Conservation (phyloP, 129 eudicot species). For the Mikania micrantha region DNA sequence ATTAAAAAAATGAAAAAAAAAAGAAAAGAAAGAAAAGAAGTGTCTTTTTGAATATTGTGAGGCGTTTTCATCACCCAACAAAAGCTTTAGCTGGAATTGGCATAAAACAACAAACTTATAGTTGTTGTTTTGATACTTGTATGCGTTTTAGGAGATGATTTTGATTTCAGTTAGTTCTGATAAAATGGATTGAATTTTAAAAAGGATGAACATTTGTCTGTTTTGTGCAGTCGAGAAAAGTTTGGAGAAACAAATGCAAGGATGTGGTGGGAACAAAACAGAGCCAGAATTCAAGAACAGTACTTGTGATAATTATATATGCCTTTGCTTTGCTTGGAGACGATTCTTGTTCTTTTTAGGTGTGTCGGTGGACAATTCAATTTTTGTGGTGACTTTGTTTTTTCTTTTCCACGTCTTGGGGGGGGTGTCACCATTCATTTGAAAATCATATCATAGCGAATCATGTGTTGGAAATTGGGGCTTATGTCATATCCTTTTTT, state of each 20-base stretch:
- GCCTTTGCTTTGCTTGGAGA: not conserved
- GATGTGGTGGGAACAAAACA: conserved; percentile 96
- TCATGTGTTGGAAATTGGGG: conserved; percentile 2
- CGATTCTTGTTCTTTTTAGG: conserved; percentile 13
- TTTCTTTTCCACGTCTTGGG: conserved; percentile 6
- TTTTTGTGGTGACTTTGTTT: conserved; percentile 25
- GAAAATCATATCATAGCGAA: conserved; percentile 3
- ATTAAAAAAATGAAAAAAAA: too few relatives aligned
- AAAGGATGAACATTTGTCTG: not conserved
- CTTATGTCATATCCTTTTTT: conserved; percentile 3
- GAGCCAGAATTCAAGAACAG: conserved; percentile 87
- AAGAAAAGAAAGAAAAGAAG: too few relatives aligned
- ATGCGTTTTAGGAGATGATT: not conserved
- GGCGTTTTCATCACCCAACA: not conserved
- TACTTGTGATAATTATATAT: conserved; percentile 48
- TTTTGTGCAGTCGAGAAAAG: conserved; percentile 87
- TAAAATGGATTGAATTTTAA: not conserved
- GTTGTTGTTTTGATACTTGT: not conserved
- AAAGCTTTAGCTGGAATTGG: not conserved
- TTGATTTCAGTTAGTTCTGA: not conserved
- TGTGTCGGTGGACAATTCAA: conserved; percentile 1
- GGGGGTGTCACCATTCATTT: conserved; percentile 20
- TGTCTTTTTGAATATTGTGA: not conserved
- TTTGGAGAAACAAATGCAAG: conserved; percentile 97
- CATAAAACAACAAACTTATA: not conserved